Conservation (phyloP, 73 alveolate genomes). For the Paramecium primaurelia region DNA sequence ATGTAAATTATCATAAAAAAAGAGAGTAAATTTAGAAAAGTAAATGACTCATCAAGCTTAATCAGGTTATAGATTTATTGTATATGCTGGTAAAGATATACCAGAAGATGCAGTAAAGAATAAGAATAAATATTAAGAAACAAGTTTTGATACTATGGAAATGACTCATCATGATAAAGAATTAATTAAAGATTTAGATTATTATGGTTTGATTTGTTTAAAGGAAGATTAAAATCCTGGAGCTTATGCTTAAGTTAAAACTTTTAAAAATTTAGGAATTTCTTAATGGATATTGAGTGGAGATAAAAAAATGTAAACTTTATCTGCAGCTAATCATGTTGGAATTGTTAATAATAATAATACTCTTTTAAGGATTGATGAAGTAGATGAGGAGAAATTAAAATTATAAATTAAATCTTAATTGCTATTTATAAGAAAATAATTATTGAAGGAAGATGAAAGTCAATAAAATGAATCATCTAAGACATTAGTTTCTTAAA, state of each 20-base stretch:
- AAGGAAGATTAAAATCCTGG: slow-evolving; percentile 36
- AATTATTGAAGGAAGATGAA: slow-evolving; percentile 17
- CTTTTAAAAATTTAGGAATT: neutral
- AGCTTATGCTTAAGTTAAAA: neutral
- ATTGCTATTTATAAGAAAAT: neutral
- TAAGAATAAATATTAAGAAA: neutral
- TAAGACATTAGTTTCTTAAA: neutral
- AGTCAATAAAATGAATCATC: neutral
- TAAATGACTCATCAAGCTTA: neutral
- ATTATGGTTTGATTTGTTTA: slow-evolving; percentile 24
- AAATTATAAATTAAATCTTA: slow-evolving; percentile 26
- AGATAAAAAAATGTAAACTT: slow-evolving; percentile 22
- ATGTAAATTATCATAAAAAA: neutral
- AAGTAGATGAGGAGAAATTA: slow-evolving; percentile 30
- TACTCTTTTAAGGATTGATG: neutral
- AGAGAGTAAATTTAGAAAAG: neutral
- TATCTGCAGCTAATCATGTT: slow-evolving; percentile 18
- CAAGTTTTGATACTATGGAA: slow-evolving; percentile 23
- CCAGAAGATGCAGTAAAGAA: neutral
- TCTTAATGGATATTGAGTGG: slow-evolving; percentile 36
- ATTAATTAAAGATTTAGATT: neutral
- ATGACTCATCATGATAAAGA: neutral
- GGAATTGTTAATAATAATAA: slow-evolving; percentile 31
- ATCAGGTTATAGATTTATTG: slow-evolving; percentile 11
- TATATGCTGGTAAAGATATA: slow-evolving; percentile 10